Base-by-base conservation (phyloP, 2,329 filamentous ascomycete species). In the Aspergillus sp. region DNA sequence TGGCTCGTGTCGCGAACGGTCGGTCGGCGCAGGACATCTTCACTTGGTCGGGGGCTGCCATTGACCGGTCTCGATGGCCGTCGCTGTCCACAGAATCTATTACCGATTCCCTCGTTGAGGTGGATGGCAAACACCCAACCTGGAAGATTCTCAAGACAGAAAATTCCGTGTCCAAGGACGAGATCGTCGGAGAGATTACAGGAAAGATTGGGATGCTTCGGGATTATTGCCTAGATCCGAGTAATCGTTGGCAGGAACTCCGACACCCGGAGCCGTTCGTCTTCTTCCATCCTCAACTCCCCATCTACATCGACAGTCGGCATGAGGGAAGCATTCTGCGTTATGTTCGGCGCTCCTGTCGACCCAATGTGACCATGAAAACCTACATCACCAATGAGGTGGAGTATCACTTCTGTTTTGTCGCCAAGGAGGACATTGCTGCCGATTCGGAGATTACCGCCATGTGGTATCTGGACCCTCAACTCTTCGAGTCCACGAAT, bases 361-460 rank as follows among this genome's bases (percentile, higher is more conserved):
- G 86, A 62, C 91, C 95, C 1, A 99, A 98, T 70, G 87, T 95
- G n/a, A 84, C 85, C 32, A 81, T 98, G 68, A 93, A 95, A 72
- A 96, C 93, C 0, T 90, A 92, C 65, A 85, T 97, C 52, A 91
- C 91, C 1, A 88, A 87, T 51, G 84, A 85, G 3, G 88, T 87
- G 1, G 89, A 94, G 65, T 96, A 94, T 71, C 91, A 95, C 71
- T 96, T 98, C 74, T 97, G 94, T 85, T 88, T 97, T 63, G 87
- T 96, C 60, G 92, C 92, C 67, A 91, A 91, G 67, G 85, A 90
- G 55, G 83, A 88, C 42, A 92, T 98, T 57, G 76, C 83, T 16
- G 80, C 86, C n/a, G 74, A 78, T 56, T 71, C 78, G 1, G 80
- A 82, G 64, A 73, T 82, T 26, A 81, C 80, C 4, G 77, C 78